Evolutionary conservation across 2,329 filamentous ascomycete species (phyloP).

Genomic region (Aspergillus texensis): DNA sequence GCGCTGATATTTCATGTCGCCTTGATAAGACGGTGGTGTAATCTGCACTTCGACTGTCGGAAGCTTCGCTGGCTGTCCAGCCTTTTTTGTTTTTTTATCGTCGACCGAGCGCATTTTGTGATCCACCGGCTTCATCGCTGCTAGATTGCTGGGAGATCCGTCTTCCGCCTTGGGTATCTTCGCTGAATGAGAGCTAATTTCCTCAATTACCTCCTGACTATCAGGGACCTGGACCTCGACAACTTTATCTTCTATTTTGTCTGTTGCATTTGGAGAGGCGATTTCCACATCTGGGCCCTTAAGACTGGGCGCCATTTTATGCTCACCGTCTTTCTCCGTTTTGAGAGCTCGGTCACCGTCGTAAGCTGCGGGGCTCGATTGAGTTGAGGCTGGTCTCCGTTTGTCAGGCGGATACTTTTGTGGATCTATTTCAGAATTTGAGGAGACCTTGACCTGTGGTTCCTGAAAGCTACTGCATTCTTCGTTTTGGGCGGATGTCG

Average conservation of each 20-base stretch:
- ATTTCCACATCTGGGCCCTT: background rate
- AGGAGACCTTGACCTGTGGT: background rate
- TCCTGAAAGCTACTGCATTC: background rate
- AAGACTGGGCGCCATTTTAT: background rate
- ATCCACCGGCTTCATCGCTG: background rate
- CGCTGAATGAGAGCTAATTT: background rate
- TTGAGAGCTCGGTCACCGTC: background rate
- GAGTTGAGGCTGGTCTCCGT: background rate
- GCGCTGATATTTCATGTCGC: background rate
- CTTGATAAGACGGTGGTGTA: constrained; percentile 25
- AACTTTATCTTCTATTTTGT: constrained; percentile 7
- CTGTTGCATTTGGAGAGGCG: background rate
- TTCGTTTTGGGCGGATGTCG: background rate
- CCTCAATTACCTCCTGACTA: constrained; percentile 29
- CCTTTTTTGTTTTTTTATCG: background rate
- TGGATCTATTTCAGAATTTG: background rate
- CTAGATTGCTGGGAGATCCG: background rate
- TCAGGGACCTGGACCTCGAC: constrained; percentile 30
- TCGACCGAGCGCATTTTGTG: background rate
- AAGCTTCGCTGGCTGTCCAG: background rate
- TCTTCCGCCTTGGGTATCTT: background rate
- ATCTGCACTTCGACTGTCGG: constrained; percentile 28
- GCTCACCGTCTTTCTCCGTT: background rate
- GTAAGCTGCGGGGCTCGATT: background rate
- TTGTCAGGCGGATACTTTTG: background rate